Evolutionary conservation across 2,329 filamentous ascomycete genomes (phyloP).

Genomic region (Fonsecaea erecta): DNA sequence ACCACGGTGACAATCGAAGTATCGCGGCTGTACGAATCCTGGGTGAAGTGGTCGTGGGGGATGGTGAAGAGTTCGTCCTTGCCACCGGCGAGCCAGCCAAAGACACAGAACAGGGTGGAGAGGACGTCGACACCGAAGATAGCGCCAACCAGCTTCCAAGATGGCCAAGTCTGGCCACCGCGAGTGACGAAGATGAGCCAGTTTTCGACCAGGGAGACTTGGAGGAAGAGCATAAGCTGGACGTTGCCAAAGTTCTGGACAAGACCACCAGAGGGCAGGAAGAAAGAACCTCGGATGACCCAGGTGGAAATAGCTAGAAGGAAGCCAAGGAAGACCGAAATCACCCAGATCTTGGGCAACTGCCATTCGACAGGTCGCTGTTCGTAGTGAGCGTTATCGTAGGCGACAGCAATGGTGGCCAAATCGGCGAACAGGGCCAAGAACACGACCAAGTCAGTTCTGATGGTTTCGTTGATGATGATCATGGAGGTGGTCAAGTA

Average conservation of each 20-base stretch:
- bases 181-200: conserved; percentile 97
- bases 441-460: conserved; percentile 75
- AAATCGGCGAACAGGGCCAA: conserved; percentile 79
- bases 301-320: conserved; percentile 73
- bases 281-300: conserved; percentile 73
- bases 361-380: conserved; percentile 78
- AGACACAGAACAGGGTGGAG: conserved; percentile 74
- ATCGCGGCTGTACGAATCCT: conserved; percentile 39
- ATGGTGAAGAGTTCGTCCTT: conserved; percentile 50
- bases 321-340: conserved; percentile 69
- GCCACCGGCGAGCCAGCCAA: conserved; percentile 71
- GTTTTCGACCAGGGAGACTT: conserved; percentile 91
- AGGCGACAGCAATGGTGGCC: conserved; percentile 77
- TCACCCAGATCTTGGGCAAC: conserved; percentile 80
- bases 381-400: conserved; percentile 79
- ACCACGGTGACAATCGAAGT: conserved; percentile 58
- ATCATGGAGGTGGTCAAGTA: conserved; percentile 79
- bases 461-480: conserved; percentile 77
- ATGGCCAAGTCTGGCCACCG: conserved; percentile 75
- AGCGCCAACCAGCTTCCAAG: conserved; percentile 72
- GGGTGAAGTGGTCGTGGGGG: conserved; percentile 28
- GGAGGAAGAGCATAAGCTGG: conserved; percentile 82
- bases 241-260: conserved; percentile 75
- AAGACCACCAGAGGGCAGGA: conserved; percentile 71
- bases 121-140: conserved; percentile 74